Base-by-base conservation (phyloP, 306 rosid species). In the Cicer arietinum region DNA sequence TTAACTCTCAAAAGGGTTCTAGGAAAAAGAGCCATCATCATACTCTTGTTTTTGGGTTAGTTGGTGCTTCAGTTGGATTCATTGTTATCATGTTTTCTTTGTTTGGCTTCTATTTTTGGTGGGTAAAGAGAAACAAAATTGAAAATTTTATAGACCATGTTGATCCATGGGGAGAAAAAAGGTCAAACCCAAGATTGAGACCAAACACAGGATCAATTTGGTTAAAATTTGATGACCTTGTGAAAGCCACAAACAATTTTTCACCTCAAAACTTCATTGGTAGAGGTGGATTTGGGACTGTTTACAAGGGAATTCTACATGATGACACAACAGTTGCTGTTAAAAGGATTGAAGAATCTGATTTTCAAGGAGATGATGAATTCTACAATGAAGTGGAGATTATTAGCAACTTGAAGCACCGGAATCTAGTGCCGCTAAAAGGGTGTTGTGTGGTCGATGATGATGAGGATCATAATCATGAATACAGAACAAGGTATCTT, bases 311-410 rank as follows among this genome's bases (percentile, higher is more conserved):
- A 12, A 76, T 74, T 73, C 81, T 94, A 51, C 52, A 81, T n/a
- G 94, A 91, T 78, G 92, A 88, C 50, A 82, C 85, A 37, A 78
- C 48, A 17, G 93, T 94, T 67, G 97, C 95, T 1, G 92, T 94
- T 7, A 94, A 94, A 87, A 81, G 84, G 78, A 80, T 91, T 51
- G 77, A 90, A 52, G 98, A 91, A 62, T 89, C 89, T 7, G 92
- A 90, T 77, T 81, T 76, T 80, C 90, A 90, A 81, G 90, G 93
- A 22, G 84, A 89, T 84, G 84, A 79, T 11, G 91, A 86, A 71
- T 94, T 91, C 79, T 90, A 90, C 75, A 88, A 86, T 60, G 97
- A 91, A 77, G 97, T 94, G 68, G 96, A 89, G 83, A 94, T 94
- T 40, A 85, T 91, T 53, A 90, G 97, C 84, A 89, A 85, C 75